Evolutionary conservation across 139 green algal species (phyloP).

Genomic region (Tetraselmis striata): DNA sequence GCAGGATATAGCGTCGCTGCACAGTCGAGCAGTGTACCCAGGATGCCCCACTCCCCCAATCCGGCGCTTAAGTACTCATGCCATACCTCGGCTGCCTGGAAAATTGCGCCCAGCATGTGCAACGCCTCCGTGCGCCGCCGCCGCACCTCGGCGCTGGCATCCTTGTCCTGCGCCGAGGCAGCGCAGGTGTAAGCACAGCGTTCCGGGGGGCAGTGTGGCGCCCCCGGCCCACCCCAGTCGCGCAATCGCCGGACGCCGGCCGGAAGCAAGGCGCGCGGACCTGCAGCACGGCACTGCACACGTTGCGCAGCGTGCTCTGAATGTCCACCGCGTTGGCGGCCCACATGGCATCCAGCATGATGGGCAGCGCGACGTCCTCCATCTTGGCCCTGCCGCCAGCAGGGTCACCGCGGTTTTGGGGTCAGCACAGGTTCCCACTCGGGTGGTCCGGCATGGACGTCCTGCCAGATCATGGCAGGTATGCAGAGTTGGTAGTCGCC

Average conservation of each 20-base stretch:
- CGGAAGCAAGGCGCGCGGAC: background rate
- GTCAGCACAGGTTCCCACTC: too few species aligned
- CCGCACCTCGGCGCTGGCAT: conserved; percentile 29
- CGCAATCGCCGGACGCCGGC: too few species aligned
- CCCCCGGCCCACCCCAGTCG: too few species aligned
- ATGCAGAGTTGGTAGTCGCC: too few species aligned
- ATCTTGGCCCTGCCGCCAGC: conserved; percentile 35
- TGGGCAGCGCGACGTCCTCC: conserved; percentile 64
- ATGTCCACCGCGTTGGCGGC: conserved; percentile 88
- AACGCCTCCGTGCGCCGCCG: conserved; percentile 37
- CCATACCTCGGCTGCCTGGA: conserved; percentile 23
- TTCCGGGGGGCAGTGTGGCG: background rate
- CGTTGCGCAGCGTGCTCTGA: conserved; percentile 67
- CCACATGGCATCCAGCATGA: conserved; percentile 92
- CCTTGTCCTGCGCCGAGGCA: background rate
- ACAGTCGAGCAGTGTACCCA: too few species aligned
- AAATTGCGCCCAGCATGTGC: conserved; percentile 48
- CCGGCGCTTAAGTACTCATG: too few species aligned
- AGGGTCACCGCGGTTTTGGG: too few species aligned
- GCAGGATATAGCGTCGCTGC: too few species aligned
- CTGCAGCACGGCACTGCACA: conserved; percentile 38
- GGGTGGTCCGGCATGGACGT: too few species aligned
- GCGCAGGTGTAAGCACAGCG: background rate
- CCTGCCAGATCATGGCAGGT: too few species aligned
- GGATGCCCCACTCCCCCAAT: too few species aligned